Base-by-base conservation (phyloP, 306 rosid species). In the Vigna hirtella region DNA sequence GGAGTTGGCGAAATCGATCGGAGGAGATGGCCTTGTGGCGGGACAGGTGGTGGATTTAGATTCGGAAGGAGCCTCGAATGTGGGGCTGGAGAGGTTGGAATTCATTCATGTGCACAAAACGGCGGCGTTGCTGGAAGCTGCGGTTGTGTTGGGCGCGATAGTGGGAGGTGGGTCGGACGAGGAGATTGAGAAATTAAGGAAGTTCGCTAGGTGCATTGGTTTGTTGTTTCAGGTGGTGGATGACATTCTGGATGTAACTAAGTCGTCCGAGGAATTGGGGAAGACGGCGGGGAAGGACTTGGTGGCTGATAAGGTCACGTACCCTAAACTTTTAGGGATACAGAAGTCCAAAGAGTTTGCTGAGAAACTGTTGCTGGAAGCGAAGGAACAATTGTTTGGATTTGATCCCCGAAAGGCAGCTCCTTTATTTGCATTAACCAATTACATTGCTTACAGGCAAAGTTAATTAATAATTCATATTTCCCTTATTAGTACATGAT, bases 281-380 rank as follows among this genome's bases (percentile, higher is more conserved):
- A 93, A 93, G 20, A 93, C 97, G 0, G 97, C 97, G 0, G 97
- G 97, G 79, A 93, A 93, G 42, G 97, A 93, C 50, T 81, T 90
- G 87, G 74, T 85, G 32, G 93, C 96, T 12, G 92, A 90, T 80
- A 93, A 93, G 77, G 88, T 67, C 4, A 93, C 97, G 0, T 90
- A 93, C 43, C 97, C 97, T 1, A 93, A 89, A 66, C 87, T 93
- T 28, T 7, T 93, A 76, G 97, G 97, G 34, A 66, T 90, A 16
- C 87, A 85, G 8, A 85, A 87, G 16, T 90, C 97, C 0, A 89
- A 82, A 73, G 96, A 87, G 6, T 86, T 93, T 77, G 96, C 93
- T 28, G 80, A 55, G 3, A 82, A 86, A 30, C 75, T 93, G 81
- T 85, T 78, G 3, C 69, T 52, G 66, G 92, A 93, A 2, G 97